phyloP scores from a whole-genome alignment of 2,329 filamentous ascomycete species.

The Cladosporium sp. region DNA sequence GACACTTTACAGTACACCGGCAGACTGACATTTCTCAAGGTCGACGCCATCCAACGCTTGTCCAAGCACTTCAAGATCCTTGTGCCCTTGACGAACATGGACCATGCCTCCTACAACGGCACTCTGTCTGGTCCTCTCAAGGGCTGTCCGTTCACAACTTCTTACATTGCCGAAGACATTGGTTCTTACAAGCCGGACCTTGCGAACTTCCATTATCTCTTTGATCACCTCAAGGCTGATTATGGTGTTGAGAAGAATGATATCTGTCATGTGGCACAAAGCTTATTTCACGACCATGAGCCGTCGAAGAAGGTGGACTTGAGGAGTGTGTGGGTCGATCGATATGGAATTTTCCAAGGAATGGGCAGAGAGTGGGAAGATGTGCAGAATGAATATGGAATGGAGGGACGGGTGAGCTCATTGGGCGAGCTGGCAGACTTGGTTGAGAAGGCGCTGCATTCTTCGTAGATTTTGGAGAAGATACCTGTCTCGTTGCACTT shows the following conservation, averaged over 20 bases:
- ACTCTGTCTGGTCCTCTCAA: conserved; percentile 53
- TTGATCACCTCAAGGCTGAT: conserved; percentile 53
- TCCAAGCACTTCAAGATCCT: conserved; percentile 55
- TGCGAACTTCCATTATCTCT: conserved; percentile 66
- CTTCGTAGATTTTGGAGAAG: neutral
- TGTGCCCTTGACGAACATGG: conserved; percentile 62
- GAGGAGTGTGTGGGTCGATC: conserved; percentile 65
- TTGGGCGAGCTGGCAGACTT: conserved; percentile 63
- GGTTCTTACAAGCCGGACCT: conserved; percentile 69
- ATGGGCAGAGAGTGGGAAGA: conserved; percentile 40
- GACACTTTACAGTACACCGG: neutral
- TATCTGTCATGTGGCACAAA: conserved; percentile 69
- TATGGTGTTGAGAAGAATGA: conserved; percentile 58
- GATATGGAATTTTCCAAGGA: conserved; percentile 46
- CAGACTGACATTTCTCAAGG: conserved; percentile 25
- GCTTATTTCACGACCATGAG: conserved; percentile 66
- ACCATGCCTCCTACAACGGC: conserved; percentile 53
- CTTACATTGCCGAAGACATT: conserved; percentile 71
- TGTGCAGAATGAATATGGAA: conserved; percentile 44
- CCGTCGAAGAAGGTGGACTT: conserved; percentile 63
- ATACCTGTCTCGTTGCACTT: neutral
- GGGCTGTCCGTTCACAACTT: conserved; percentile 59
- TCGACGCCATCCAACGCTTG: conserved; percentile 53
- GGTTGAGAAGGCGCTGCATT: conserved; percentile 43
- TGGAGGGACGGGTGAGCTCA: conserved; percentile 60